Evolutionary conservation across 306 rosid species (phyloP).

Genomic region (Vigna reflexopilosa): DNA sequence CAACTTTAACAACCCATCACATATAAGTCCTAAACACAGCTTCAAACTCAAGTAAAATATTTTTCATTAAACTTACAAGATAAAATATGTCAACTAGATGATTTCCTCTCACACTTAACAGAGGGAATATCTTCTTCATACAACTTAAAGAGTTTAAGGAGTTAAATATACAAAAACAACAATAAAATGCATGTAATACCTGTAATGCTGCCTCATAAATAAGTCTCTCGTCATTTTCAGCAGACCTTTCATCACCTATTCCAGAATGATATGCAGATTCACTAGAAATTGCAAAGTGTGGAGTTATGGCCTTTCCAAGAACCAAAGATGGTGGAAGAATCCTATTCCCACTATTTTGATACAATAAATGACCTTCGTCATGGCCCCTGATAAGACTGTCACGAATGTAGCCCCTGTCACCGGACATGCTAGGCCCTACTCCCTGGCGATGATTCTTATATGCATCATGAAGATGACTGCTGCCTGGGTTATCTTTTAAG

Average conservation of each 20-base stretch:
- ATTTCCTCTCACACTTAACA: constrained; percentile 18
- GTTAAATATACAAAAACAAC: not conserved
- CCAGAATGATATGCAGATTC: constrained; percentile 68
- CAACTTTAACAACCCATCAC: constrained; percentile 34
- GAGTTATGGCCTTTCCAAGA: constrained; percentile 58
- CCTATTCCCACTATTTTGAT: constrained; percentile 67
- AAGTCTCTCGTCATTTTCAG: constrained; percentile 80
- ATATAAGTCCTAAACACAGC: constrained; percentile 15
- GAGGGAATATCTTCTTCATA: constrained; percentile 21
- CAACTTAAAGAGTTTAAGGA: constrained; percentile 36
- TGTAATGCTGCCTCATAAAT: constrained; percentile 89
- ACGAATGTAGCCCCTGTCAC: constrained; percentile 56
- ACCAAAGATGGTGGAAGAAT: constrained; percentile 65
- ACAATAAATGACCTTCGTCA: constrained; percentile 58
- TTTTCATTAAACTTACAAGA: constrained; percentile 6
- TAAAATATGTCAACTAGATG: constrained; percentile 33
- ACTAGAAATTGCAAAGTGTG: constrained; percentile 63
- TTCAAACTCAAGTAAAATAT: constrained; percentile 2
- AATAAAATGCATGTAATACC: constrained; percentile 55
- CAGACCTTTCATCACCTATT: constrained; percentile 67
- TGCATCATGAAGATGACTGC: constrained; percentile 57
- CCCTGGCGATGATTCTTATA: constrained; percentile 49
- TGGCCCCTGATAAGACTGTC: constrained; percentile 55
- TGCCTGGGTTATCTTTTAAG: constrained; percentile 52
- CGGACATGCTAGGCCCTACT: constrained; percentile 59